These are phyloP conservation scores for Boletus rufocinnamomeus DNA, from an alignment of 768 basidiomycete genomes.

Conservation along the genomic window DNA sequence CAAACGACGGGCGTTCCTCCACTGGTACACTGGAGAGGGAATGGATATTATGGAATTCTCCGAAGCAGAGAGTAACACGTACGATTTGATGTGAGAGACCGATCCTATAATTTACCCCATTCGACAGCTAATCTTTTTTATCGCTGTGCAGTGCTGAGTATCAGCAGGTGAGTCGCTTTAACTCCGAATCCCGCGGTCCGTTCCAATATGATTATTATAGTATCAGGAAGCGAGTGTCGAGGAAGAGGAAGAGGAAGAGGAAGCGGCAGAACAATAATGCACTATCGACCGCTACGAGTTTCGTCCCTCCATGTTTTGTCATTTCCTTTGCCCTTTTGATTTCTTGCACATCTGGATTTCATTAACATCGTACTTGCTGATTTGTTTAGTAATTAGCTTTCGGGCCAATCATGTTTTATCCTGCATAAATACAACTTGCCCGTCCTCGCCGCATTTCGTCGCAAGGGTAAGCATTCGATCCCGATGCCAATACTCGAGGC, in stretches of 20 bases:
- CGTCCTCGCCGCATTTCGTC: not conserved
- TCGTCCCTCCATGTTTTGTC: conserved; percentile 1
- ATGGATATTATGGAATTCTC: conserved; percentile 86
- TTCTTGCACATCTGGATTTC: conserved; percentile 5
- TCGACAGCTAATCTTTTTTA: conserved; percentile 11
- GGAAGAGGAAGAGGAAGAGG: conserved; percentile 44
- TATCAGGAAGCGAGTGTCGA: conserved; percentile 59
- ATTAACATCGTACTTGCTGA: conserved; percentile 15
- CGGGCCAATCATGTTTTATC: conserved; percentile 12
- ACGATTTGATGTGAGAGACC: conserved; percentile 74
- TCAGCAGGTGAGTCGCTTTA: conserved; percentile 60
- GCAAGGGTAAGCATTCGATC: not conserved
- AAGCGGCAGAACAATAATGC: conserved; percentile 34
- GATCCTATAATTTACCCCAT: conserved; percentile 1
- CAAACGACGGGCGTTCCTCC: conserved; percentile 82
- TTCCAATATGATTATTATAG: conserved; percentile 30
- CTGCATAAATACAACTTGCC: not conserved
- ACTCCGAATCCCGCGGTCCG: not conserved
- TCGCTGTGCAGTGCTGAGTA: conserved; percentile 71
- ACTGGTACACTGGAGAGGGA: conserved; percentile 91
- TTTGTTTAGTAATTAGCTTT: conserved; percentile 24
- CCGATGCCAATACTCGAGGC: no score
- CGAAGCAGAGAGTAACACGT: conserved; percentile 83
- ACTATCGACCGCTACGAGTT: not conserved
- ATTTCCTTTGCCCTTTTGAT: conserved; percentile 1